Evolutionary conservation across 2,329 filamentous ascomycete species (phyloP), one percentile per base, ranked within the genome.

Genomic region (Aspergillus proliferans): DNA sequence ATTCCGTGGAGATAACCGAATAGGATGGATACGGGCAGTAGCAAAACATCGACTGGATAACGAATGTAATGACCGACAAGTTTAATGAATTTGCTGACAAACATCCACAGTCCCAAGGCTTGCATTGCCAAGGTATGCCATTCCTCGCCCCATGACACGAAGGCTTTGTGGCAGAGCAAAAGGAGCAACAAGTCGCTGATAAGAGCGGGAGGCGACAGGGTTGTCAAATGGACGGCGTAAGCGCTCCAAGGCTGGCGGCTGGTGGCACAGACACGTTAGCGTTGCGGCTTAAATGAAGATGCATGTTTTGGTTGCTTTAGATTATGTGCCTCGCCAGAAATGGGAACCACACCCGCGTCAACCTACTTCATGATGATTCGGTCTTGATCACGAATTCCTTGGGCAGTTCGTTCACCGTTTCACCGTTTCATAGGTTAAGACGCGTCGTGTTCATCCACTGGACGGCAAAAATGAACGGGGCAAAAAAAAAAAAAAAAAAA

Each of bases 1-100:
- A 90, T 70, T 52, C 91, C 89, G 68, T 97, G 92, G 61, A 94
- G 87, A 71, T 93, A 96, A 45, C 92, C 92, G 71, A 96, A 97
- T 12, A 89, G 54, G 59, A 96, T 83, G 36, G 90, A 95, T n/a
- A 92, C 76, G 1, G 88, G 89, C 45, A 95, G 76, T 63, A 87
- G 87, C 39, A 87, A 65, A 54, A 95, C 72, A 66, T 96, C 92
- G 58, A 80, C 80, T 4, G 92, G 90, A 69, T 94, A 87, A 56
- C 87, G 85, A 61, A 86, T 78, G 71, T 95, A 93, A 60, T 96
- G 84, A 8, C 88, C 90, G 60, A 93, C 74, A 47, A 96, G 78
- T 77, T 96, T 96, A 72, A 96, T 84, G 49, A 88, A 86, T 74
- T 96, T 96, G 69, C 87, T 91, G 66, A 90, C 88, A 57, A 89